Base-by-base conservation (phyloP, 2,329 filamentous ascomycete genomes). In the Aspergillus tubingensis region DNA sequence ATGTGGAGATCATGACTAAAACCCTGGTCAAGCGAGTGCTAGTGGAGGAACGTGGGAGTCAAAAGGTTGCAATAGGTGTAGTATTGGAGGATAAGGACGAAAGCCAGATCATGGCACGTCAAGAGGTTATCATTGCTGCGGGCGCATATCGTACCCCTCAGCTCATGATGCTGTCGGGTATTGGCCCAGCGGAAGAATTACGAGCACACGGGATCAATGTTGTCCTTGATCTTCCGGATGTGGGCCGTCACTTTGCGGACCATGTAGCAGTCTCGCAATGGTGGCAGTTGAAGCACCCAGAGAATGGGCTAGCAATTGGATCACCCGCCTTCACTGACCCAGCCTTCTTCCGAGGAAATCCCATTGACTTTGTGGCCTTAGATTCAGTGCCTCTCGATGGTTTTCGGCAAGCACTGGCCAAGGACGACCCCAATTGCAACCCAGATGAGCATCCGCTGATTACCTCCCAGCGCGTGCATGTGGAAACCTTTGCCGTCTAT, bases 111-210 rank as follows among this genome's bases (percentile, higher is more conserved):
- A 36, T 48, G 1, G 76, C 75, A 2, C 67, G 63, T 15, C 73
- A 77, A 41, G 80, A 82, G 62, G 75, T 81, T 36, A 78, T 82
- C 30, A 21, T 80, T 4, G 76, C 75, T 2, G 76, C 77, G 2
- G 79, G 79, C 11, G 70, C 72, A 2, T 79, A 78, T 58, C 74
- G 77, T 21, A 78, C 77, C 1, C 80, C 79, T 0, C 78, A 81
- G 56, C 65, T 74, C 3, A 64, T 74, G 11, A 71, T 73, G 69
- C 64, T 74, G 7, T 72, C 70, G 1, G 72, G 72, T 4, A 66
- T 75, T 19, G 72, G 71, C 2, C 65, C 70, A 27, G 43, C 50
- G 8, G 54, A 58, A 1, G 65, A 68, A 8, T 65, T 78, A 25
- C 13, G 66, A 17, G 41, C 68, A 8, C 62, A 71, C 30, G 61